Evolutionary conservation across 2,329 filamentous ascomycete genomes (phyloP).

Genomic region (Phaeosphaeria sp.): DNA sequence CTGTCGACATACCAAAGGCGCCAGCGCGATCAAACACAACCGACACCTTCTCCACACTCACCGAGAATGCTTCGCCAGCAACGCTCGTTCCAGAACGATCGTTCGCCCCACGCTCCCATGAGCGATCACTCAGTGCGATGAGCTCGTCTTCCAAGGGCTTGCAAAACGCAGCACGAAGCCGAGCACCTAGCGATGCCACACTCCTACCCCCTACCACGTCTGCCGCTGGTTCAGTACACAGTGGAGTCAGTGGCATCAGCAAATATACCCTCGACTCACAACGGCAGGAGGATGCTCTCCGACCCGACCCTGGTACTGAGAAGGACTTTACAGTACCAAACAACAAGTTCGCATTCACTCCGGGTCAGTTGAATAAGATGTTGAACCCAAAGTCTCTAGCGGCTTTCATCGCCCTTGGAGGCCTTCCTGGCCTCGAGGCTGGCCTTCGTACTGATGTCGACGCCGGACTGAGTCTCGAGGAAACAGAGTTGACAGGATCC

Average conservation of each 20-base stretch:
- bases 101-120: slow-evolving; percentile 21
- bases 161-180: slow-evolving; percentile 18
- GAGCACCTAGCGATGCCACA: slow-evolving; percentile 31
- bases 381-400: slow-evolving; percentile 78
- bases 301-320: slow-evolving; percentile 33
- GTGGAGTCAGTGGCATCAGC: slow-evolving; percentile 21
- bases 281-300: slow-evolving; percentile 31
- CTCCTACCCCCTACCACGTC: slow-evolving; percentile 26
- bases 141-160: slow-evolving; percentile 21
- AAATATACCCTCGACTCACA: slow-evolving; percentile 29
- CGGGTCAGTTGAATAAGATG: slow-evolving; percentile 79
- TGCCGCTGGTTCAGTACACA: slow-evolving; percentile 24
- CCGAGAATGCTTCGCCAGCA: slow-evolving; percentile 28
- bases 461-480: slow-evolving; percentile 74
- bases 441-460: slow-evolving; percentile 70
- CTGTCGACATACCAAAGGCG: slow-evolving; percentile 29
- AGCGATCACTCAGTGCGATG: slow-evolving; percentile 20
- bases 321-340: slow-evolving; percentile 71
- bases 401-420: slow-evolving; percentile 79
- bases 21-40: slow-evolving; percentile 26
- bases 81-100: slow-evolving; percentile 27
- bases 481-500: slow-evolving; percentile 65
- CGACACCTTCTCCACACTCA: slow-evolving; percentile 26
- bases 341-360: slow-evolving; percentile 84
- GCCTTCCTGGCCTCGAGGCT: slow-evolving; percentile 73